A percentile compares a stretch with the other conserved stretches of the same genome.
Conservation (phyloP, 116 monocot genomes). For the Phalaenopsis hybrid region DNA sequence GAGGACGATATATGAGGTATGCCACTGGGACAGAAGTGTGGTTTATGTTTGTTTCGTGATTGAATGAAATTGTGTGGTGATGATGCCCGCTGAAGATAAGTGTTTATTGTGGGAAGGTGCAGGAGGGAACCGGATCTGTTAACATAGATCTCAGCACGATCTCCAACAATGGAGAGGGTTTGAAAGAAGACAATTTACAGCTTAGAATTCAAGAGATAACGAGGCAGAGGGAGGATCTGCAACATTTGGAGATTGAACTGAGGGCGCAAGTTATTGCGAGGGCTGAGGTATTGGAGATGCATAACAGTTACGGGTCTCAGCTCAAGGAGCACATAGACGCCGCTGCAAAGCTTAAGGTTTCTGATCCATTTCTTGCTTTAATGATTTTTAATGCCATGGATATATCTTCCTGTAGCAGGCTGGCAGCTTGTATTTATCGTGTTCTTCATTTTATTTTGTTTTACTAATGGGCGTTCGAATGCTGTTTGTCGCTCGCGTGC, state of each 20-base stretch:
- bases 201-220: constrained; percentile 44
- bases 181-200: constrained; percentile 50
- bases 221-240: constrained; percentile 60
- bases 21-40: background rate
- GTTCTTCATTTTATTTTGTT: background rate
- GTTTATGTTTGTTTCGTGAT: background rate
- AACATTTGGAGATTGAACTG: constrained; percentile 69
- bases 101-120: constrained; percentile 33
- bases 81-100: background rate
- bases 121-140: constrained; percentile 45
- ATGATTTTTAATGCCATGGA: background rate
- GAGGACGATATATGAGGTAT: constrained; percentile 80
- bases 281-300: constrained; percentile 47
- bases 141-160: constrained; percentile 59
- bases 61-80: background rate
- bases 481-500: background rate
- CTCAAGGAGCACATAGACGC: constrained; percentile 64
- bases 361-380: background rate
- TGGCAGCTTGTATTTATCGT: background rate
- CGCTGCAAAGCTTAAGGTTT: constrained; percentile 60
- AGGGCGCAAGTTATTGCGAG: constrained; percentile 43
- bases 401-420: background rate
- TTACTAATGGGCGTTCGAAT: background rate
- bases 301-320: constrained; percentile 42
- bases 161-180: constrained; percentile 41